These are phyloP conservation scores for Wickerhamiella dianesei DNA, from an alignment of 805 yeast genomes.

Conservation along the genomic window DNA sequence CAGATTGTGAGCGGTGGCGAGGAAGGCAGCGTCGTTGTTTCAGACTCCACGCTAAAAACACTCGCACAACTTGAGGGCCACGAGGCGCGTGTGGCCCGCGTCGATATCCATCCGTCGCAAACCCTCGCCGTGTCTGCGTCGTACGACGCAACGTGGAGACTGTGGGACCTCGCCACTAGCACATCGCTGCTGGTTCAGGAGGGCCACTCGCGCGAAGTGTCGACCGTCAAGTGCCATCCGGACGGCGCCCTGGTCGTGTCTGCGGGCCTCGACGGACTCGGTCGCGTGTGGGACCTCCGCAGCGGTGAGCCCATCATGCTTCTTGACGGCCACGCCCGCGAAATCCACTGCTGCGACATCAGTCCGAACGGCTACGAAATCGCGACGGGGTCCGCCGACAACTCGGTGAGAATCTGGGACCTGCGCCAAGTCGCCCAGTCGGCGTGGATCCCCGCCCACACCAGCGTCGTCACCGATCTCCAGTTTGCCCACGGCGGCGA, in stretches of 20 bases:
- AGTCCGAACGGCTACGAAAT: conserved; percentile 60
- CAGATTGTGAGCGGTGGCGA: conserved; percentile 34
- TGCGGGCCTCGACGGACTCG: conserved; percentile 67
- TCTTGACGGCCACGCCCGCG: conserved; percentile 57
- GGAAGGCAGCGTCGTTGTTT: conserved; percentile 29
- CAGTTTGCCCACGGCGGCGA: conserved; percentile 30
- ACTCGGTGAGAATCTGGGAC: conserved; percentile 76
- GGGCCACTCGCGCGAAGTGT: conserved; percentile 71
- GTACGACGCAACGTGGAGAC: conserved; percentile 73
- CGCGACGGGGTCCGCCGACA: conserved; percentile 77
- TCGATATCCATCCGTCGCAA: conserved; percentile 54
- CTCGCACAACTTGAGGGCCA: conserved; percentile 36
- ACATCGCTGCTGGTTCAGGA: conserved; percentile 55
- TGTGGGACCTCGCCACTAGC: conserved; percentile 56
- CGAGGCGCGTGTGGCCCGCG: conserved; percentile 43
- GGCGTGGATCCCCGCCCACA: conserved; percentile 58
- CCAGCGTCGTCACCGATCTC: conserved; percentile 53
- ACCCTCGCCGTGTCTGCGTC: conserved; percentile 54
- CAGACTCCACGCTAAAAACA: conserved; percentile 18
- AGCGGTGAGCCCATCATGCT: conserved; percentile 52
- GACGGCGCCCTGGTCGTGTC: conserved; percentile 69
- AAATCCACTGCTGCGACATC: conserved; percentile 62
- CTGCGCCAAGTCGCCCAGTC: conserved; percentile 37
- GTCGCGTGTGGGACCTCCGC: conserved; percentile 73
- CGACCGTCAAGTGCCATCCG: conserved; percentile 37